Percentiles rank a stretch among this genome's conserved stretches.
Evolutionary conservation across 371 early-diverging fungal genomes (phyloP).

Genomic region (Rhizopus arrhizus): DNA sequence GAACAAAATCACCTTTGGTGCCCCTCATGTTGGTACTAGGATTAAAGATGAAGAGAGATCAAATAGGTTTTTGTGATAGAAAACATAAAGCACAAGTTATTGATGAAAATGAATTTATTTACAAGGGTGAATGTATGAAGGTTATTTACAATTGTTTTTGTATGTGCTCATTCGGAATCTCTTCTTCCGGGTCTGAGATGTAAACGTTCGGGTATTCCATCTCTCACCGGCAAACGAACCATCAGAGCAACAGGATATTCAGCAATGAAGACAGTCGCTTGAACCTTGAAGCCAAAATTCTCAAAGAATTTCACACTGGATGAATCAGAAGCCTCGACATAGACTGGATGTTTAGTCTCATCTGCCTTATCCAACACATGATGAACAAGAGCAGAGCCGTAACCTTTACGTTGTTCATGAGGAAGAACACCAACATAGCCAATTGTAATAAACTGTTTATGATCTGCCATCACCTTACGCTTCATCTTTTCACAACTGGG

Average conservation of each 20-base stretch:
- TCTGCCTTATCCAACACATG: conserved; percentile 59
- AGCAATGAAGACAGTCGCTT: conserved; percentile 28
- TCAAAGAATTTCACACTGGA: conserved; percentile 75
- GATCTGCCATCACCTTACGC: conserved; percentile 32
- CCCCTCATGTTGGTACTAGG: too few relatives aligned
- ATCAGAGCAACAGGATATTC: conserved; percentile 39
- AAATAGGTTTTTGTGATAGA: too few relatives aligned
- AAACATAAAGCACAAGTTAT: too few relatives aligned
- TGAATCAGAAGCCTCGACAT: conserved; percentile 77
- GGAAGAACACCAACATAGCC: conserved; percentile 48
- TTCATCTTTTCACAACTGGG: conserved; percentile 41
- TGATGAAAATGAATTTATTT: not conserved
- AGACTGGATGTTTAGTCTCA: conserved; percentile 86
- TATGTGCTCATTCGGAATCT: conserved; percentile 20
- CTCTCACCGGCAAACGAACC: conserved; percentile 32
- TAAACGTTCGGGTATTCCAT: conserved; percentile 31
- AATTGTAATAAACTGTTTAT: conserved; percentile 37
- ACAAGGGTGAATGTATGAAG: not conserved
- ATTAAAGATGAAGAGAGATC: too few relatives aligned
- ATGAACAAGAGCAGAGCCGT: conserved; percentile 39
- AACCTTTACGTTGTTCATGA: conserved; percentile 50
- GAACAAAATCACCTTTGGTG: too few relatives aligned
- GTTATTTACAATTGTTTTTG: not conserved
- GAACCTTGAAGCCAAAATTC: conserved; percentile 38
- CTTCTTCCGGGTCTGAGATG: conserved; percentile 48